Evolutionary conservation across 1,284 basidiomycete species (phyloP).

Genomic region (Cutaneotrichosporon spelunceum): DNA sequence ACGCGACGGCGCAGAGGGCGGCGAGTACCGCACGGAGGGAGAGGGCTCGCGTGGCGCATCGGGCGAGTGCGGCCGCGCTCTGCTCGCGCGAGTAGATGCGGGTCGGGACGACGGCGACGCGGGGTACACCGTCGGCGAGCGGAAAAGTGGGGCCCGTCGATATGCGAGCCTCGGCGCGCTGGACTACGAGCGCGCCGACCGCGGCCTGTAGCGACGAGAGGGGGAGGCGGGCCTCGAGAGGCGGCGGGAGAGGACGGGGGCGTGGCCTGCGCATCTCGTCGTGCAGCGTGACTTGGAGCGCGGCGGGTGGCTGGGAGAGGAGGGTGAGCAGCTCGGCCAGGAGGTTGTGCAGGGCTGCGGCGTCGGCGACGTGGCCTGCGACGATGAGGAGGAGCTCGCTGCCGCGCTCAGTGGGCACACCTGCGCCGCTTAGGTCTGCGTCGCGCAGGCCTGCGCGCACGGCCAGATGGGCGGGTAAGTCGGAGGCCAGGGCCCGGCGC

Average conservation of each 20-base stretch:
- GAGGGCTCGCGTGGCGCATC: slow-evolving; percentile 61
- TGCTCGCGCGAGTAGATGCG: slow-evolving; percentile 22
- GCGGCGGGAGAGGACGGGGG: slow-evolving; percentile 16
- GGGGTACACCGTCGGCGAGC: no score
- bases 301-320: slow-evolving; percentile 44
- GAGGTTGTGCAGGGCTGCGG: slow-evolving; percentile 70
- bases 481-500: slow-evolving; percentile 59
- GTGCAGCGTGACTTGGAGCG: slow-evolving; percentile 12
- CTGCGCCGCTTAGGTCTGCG: slow-evolving; percentile 41
- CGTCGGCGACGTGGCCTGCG: slow-evolving; percentile 71
- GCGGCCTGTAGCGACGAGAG: slow-evolving; percentile 1
- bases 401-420: slow-evolving; percentile 19
- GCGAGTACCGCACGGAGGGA: slow-evolving; percentile 72
- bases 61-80: slow-evolving; percentile 52
- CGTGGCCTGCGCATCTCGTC: slow-evolving; percentile 3
- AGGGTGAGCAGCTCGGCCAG: slow-evolving; percentile 69
- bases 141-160: slow-evolving; percentile 35
- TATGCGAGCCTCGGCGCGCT: slow-evolving; percentile 20
- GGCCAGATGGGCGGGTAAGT: slow-evolving; percentile 64
- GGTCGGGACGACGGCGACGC: slow-evolving; percentile 35
- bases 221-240: slow-evolving; percentile 28
- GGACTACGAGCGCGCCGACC: slow-evolving; percentile 38
- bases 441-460: slow-evolving; percentile 50
- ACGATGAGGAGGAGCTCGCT: slow-evolving; percentile 62
- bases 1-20: slow-evolving; percentile 69